Conservation (phyloP, 2,329 filamentous ascomycete genomes). For the Hymenoscyphus scutula region DNA sequence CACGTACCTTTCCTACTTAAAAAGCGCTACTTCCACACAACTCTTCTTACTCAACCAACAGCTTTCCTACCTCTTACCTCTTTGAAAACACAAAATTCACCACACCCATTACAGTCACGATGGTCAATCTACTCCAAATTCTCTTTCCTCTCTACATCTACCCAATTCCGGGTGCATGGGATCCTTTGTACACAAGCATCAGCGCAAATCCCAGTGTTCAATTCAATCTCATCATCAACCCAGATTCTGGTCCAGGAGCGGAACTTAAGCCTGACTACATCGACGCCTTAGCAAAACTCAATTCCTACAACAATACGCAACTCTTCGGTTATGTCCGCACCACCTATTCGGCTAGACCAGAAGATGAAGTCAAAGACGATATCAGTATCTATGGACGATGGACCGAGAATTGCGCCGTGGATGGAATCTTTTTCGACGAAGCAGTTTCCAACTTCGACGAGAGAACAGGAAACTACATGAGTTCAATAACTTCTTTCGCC, state of each 20-base stretch:
- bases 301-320: slow-evolving; percentile 38
- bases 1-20: too few relatives aligned
- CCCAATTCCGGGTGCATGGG: slow-evolving; percentile 23
- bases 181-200: slow-evolving; percentile 24
- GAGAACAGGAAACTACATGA: background rate
- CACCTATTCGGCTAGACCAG: slow-evolving; percentile 31
- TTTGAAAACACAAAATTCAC: too few relatives aligned
- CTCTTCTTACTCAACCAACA: too few relatives aligned
- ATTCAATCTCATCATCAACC: slow-evolving; percentile 31
- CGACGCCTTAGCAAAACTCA: slow-evolving; percentile 36
- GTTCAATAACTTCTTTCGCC: background rate
- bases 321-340: slow-evolving; percentile 42
- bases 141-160: slow-evolving; percentile 31
- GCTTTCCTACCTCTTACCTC: too few relatives aligned
- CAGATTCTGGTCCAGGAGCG: slow-evolving; percentile 35
- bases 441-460: slow-evolving; percentile 1
- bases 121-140: slow-evolving; percentile 10
- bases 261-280: slow-evolving; percentile 37
- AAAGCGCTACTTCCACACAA: too few relatives aligned
- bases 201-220: slow-evolving; percentile 26
- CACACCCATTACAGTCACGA: background rate
- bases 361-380: slow-evolving; percentile 32
- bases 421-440: slow-evolving; percentile 25
- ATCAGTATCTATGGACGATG: slow-evolving; percentile 40
- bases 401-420: slow-evolving; percentile 17